Evolutionary conservation across 139 green algal genomes (phyloP), one percentile per base, ranked within the genome.

Genomic region (Coccomyxa sp.): DNA sequence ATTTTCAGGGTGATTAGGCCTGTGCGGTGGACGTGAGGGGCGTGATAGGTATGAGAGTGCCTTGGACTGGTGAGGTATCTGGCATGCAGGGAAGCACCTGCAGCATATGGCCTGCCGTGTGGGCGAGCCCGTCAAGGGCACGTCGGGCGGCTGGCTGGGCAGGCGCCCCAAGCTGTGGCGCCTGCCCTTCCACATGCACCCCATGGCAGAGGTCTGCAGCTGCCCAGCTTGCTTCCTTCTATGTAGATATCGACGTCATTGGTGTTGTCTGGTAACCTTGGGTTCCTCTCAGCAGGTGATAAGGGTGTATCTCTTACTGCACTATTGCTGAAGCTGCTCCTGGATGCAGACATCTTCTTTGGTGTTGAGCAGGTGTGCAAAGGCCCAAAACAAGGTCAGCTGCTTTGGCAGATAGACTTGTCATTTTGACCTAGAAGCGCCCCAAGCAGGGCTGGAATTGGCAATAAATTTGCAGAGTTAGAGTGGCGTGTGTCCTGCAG

Each of bases 171-270:
- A 74, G 40, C 77, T 38, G 8, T 74, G 69, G 41, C 22, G 36
- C 55, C 79, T 87, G 35, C 79, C 78, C 10, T 29, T 34, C 22
- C 74, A 87, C 55, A 69, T 86, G 0, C 29, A 69, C 16, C 58
- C 58, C 9, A 38, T 90, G 58, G 77, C 74, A 39, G 85, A 90
- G 77, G 77, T 81, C 50, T 6, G 27, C 18, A 58, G 44, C 44
- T 58, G 10, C 12, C 10, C 44, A 27, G 50, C 50, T 3, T 64
- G 50, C 50, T 64, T 5, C 5, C 27, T 64, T 64, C 50, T 64
- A 29, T 33, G 3, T 36, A 18, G n/a, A 27, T 5, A 14, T 36
- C 6, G 31, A 29, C 29, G 33, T 73, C 16, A 37, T 27, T 31
- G 22, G 18, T 36, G n/a, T n/a, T n/a, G n/a, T n/a, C n/a, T n/a